These are phyloP conservation scores for Capsella rubella DNA, from an alignment of 441 rosid species.

Conservation along the genomic window DNA sequence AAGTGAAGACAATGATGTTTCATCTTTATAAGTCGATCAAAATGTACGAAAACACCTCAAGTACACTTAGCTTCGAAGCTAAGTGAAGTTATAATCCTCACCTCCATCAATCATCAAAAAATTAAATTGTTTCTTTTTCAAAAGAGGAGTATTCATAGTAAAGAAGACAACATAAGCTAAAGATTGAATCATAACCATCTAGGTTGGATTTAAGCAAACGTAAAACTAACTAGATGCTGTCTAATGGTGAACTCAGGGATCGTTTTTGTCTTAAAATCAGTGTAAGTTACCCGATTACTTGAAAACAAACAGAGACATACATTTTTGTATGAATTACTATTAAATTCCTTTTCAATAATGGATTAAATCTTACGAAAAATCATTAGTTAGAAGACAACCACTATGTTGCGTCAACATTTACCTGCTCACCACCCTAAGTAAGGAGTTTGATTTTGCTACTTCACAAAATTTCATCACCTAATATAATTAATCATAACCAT, in stretches of 20 bases:
- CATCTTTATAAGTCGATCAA: slow-evolving; percentile 41
- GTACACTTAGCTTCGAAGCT: slow-evolving; percentile 57
- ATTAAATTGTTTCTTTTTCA: too few relatives aligned
- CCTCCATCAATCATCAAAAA: slow-evolving; percentile 28
- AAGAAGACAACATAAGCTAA: neutral
- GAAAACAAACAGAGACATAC: slow-evolving; percentile 22
- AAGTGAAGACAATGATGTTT: slow-evolving; percentile 50
- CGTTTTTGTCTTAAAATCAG: neutral
- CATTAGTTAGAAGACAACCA: slow-evolving; percentile 43
- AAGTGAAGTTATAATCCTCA: slow-evolving; percentile 47
- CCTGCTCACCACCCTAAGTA: slow-evolving; percentile 34
- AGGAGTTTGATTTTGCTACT: slow-evolving; percentile 11
- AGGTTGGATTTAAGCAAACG: slow-evolving; percentile 4
- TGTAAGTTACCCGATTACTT: neutral
- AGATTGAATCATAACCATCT: slow-evolving; percentile 3
- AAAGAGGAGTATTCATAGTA: too few relatives aligned
- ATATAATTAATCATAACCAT: slow-evolving; percentile 29
- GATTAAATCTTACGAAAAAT: slow-evolving; percentile 17
- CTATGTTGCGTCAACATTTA: slow-evolving; percentile 41
- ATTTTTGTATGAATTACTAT: slow-evolving; percentile 15
- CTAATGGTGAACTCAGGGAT: neutral
- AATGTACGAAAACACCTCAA: slow-evolving; percentile 21
- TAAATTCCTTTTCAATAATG: slow-evolving; percentile 8
- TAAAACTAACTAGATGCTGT: neutral
- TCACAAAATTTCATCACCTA: slow-evolving; percentile 33